Percentiles rank a stretch among this genome's conserved stretches.
Conservation (phyloP, 768 basidiomycete species). For the Cantharellus cinnabarinus region DNA sequence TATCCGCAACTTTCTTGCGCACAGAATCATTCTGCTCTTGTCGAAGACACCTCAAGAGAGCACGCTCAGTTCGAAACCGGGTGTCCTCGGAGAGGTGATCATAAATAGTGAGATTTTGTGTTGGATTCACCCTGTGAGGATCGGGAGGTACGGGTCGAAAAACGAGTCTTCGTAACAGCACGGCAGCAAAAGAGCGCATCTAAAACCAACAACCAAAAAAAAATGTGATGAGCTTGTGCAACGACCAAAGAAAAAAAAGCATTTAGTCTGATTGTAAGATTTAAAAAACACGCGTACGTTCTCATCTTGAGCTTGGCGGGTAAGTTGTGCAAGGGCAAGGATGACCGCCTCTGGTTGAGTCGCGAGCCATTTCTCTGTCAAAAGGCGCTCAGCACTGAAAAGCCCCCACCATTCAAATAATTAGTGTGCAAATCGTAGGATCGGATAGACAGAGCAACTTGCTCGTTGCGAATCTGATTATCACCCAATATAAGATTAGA, state of each 20-base stretch:
- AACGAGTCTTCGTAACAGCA: conserved; percentile 56
- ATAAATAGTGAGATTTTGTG: conserved; percentile 24
- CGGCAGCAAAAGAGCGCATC: conserved; percentile 76
- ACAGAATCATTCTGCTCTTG: conserved; percentile 40
- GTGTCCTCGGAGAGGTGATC: conserved; percentile 53
- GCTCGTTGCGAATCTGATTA: conserved; percentile 64
- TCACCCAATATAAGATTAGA: conserved; percentile 70
- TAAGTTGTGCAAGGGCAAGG: conserved; percentile 60
- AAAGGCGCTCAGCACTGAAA: conserved; percentile 52
- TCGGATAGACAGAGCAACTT: conserved; percentile 2
- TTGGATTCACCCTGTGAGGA: conserved; percentile 24
- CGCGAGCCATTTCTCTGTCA: conserved; percentile 50
- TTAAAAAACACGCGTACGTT: conserved; percentile 30
- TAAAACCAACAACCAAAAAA: conserved; percentile 14
- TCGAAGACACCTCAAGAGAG: conserved; percentile 46
- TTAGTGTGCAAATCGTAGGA: not conserved
- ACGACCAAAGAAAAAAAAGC: not conserved
- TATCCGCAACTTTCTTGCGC: conserved; percentile 51
- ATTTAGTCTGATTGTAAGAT: not conserved
- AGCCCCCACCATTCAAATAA: not conserved
- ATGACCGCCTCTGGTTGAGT: conserved; percentile 64
- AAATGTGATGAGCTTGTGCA: not conserved
- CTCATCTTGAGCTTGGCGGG: conserved; percentile 55
- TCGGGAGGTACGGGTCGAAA: conserved; percentile 36
- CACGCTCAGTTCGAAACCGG: conserved; percentile 45